Evolutionary conservation across 352 stramenopile species (phyloP), one percentile per base, ranked within the genome.

Genomic region (Phytophthora pistaciae): DNA sequence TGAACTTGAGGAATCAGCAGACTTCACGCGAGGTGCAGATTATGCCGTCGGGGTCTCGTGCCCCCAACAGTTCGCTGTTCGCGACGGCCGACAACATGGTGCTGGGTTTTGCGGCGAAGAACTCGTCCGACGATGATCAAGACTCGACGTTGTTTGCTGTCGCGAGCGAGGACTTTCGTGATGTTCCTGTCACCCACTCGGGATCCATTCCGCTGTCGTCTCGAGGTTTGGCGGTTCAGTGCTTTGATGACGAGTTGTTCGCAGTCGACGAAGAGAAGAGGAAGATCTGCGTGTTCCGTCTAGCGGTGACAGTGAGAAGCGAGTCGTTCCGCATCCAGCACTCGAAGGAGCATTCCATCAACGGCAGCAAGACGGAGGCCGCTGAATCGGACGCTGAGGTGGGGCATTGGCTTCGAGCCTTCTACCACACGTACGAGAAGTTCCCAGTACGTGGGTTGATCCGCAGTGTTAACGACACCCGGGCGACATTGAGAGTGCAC

Each of bases 271-370:
- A 64, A 1, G 0, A 72, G 0, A 33, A 49, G 18, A 29, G 60
- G 29, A 56, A 52, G 56, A 48, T 83, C 8, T 56, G 61, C 3
- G 63, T 79, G 0, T 53, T 67, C 55, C 46, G 69, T 21, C 42
- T 81, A 2, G 46, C 60, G 3, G 80, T 83, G 16, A 87, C 80
- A 11, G 75, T 87, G 23, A 75, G 79, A 31, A 91, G 82, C 29
- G 82, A 91, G 25, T 87, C 80, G 3, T 89, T 83, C 31, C 75
- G 78, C 3, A 90, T 91, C 18, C 68, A 74, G 31, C 81, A 85
- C 48, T 77, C 78, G 1, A 80, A 74, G 3, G 55, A 76, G 4
- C 52, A 68, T 33, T 68, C 55, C 4, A 52, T 74, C 10, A 60
- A 73, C 8, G 68, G 63, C 13, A 74, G 5, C 14, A 79, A 64